Conservation (phyloP, 257 asterid genomes). For the Apocynum venetum region DNA sequence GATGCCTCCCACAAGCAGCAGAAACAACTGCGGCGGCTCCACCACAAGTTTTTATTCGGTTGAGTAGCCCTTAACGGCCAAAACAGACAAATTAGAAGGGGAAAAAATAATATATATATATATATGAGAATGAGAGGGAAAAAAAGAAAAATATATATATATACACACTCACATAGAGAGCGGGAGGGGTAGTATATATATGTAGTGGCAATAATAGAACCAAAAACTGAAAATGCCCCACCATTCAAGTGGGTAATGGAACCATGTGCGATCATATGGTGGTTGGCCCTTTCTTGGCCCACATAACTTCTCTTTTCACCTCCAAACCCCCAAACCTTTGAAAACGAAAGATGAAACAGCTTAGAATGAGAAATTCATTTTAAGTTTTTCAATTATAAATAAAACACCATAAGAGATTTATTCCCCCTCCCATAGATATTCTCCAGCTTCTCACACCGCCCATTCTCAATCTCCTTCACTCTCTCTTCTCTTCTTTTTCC, state of each 20-base stretch:
- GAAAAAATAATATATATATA: neutral
- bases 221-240: conserved; percentile 25
- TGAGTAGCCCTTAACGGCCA: conserved; percentile 19
- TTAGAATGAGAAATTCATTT: neutral
- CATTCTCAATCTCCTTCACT: conserved; percentile 45
- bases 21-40: conserved; percentile 20
- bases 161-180: neutral
- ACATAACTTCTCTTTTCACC: conserved; percentile 40
- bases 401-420: neutral
- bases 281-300: conserved; percentile 73
- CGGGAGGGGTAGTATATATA: neutral
- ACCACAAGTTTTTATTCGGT: conserved; percentile 14
- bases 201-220: conserved; percentile 8
- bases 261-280: conserved; percentile 97
- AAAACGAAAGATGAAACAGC: conserved; percentile 31
- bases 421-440: conserved; percentile 35
- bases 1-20: neutral
- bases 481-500: conserved; percentile 14
- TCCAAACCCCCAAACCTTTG: conserved; percentile 30
- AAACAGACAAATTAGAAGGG: conserved; percentile 15
- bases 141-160: neutral
- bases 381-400: no score
- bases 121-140: neutral
- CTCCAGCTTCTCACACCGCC: conserved; percentile 46
- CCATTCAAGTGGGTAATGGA: conserved; percentile 54